Evolutionary conservation across 2,329 filamentous ascomycete genomes (phyloP), one percentile per base, ranked within the genome.

Genomic region (Ophiostoma sp.): DNA sequence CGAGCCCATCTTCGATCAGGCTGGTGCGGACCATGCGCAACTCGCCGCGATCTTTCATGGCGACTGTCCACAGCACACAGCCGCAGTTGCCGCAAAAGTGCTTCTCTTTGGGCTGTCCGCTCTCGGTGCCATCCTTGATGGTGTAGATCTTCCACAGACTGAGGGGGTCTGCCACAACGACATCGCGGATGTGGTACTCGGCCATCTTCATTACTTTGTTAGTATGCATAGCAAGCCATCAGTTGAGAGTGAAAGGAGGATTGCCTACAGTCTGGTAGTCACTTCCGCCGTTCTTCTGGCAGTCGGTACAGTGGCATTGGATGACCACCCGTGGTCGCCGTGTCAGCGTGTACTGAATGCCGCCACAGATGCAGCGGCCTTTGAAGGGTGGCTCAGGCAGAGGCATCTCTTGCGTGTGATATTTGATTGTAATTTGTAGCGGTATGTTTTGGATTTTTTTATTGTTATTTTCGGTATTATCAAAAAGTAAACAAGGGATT

Each of bases 41-140:
- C 68, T 72, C 70, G 52, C 74, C 74, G 41, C 68, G 67, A 67
- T 73, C 69, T 31, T 67, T 62, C 70, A 73, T 73, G 31, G 74
- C 72, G 6, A 73, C 72, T 4, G 74, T 73, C 73, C 73, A 74
- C 23, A 74, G 69, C 33, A 73, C 70, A 39, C 73, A 74, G 1
- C 73, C 73, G 54, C 73, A 74, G 64, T 73, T 72, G 65, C 73
- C 70, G 64, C 73, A 74, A 70, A 74, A 74, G 67, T 74, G 72
- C 52, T 74, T 74, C 23, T 73, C 73, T 60, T 74, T 75, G 65
- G 72, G 70, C 71, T 73, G 70, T 4, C 74, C 74, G 71, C 73
- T 74, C 60, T 54, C 57, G 10, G 72, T 74, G 68, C 72, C 72
- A 3, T 72, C 71, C 15, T 52, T 68, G 68, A 75, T 68, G 4